Evolutionary conservation across 352 stramenopile species (phyloP).

Genomic region (Phytophthora fragariae): DNA sequence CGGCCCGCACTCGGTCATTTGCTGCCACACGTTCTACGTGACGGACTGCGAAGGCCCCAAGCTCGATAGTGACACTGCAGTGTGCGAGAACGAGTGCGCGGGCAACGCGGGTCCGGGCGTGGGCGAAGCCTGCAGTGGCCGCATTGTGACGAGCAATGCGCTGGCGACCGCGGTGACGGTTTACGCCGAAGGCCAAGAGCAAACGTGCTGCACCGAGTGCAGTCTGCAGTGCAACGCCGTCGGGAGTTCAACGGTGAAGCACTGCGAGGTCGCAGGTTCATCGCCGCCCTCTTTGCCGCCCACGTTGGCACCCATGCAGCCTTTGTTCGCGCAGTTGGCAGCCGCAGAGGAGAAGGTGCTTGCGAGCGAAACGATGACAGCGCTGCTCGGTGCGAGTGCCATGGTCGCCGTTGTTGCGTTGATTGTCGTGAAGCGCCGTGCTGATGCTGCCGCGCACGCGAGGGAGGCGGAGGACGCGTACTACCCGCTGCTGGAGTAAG

Average conservation of each 20-base stretch:
- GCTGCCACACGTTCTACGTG: slow-evolving; percentile 46
- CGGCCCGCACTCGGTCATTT: slow-evolving; percentile 31
- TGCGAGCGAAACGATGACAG: slow-evolving; percentile 18
- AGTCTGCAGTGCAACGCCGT: too few species aligned
- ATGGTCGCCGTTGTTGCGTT: background rate
- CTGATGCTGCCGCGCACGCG: background rate
- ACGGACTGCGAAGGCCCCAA: slow-evolving; percentile 58
- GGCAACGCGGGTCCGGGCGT: slow-evolving; percentile 33
- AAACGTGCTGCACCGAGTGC: background rate
- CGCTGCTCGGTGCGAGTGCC: slow-evolving; percentile 44
- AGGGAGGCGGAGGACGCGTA: slow-evolving; percentile 52
- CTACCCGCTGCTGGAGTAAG: slow-evolving; percentile 65
- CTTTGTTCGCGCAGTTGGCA: slow-evolving; percentile 26
- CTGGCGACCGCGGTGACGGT: too few species aligned
- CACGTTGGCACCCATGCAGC: slow-evolving; percentile 19
- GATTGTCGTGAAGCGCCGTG: background rate
- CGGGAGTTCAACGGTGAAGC: too few species aligned
- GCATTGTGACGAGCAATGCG: slow-evolving; percentile 26
- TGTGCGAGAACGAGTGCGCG: slow-evolving; percentile 38
- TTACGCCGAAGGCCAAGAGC: background rate
- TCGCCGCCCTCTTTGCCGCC: background rate
- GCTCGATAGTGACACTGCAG: slow-evolving; percentile 10
- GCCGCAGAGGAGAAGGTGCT: slow-evolving; percentile 12
- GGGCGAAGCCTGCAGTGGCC: slow-evolving; percentile 52
- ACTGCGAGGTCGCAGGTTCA: slow-evolving; percentile 31